Conservation (phyloP, 2,329 filamentous ascomycete genomes). For the Ramularia collo-cygni region DNA sequence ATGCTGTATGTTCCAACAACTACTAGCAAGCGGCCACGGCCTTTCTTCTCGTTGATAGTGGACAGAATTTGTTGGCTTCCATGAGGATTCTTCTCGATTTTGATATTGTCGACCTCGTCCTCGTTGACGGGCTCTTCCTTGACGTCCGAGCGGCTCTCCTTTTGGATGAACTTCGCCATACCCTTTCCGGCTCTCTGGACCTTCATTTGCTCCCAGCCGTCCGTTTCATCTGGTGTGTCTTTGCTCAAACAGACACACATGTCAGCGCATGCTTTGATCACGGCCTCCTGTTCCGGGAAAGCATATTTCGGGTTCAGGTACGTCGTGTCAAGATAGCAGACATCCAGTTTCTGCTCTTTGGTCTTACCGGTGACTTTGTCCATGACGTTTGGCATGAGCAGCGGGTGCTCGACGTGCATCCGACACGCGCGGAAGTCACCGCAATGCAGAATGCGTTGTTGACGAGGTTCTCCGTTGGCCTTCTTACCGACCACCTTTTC, state of each 20-base stretch:
- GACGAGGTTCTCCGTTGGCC: slow-evolving; percentile 44
- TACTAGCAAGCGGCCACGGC: slow-evolving; percentile 68
- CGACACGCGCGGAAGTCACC: slow-evolving; percentile 91
- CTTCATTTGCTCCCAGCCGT: slow-evolving; percentile 53
- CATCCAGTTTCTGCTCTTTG: slow-evolving; percentile 80
- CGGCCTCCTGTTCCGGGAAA: slow-evolving; percentile 81
- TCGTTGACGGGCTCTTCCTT: slow-evolving; percentile 35
- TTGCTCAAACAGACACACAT: slow-evolving; percentile 74
- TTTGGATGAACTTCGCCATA: slow-evolving; percentile 58
- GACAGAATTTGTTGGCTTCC: slow-evolving; percentile 25
- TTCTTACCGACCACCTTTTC: slow-evolving; percentile 66
- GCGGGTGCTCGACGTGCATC: slow-evolving; percentile 72
- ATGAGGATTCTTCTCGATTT: slow-evolving; percentile 27
- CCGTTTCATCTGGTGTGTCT: slow-evolving; percentile 51
- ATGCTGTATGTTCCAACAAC: slow-evolving; percentile 97
- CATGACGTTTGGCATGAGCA: slow-evolving; percentile 66
- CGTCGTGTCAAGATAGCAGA: slow-evolving; percentile 95
- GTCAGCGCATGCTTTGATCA: slow-evolving; percentile 79
- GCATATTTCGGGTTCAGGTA: slow-evolving; percentile 94
- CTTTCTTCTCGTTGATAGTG: slow-evolving; percentile 28
- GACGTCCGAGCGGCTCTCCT: slow-evolving; percentile 33
- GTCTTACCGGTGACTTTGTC: slow-evolving; percentile 65
- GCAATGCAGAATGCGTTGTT: slow-evolving; percentile 83
- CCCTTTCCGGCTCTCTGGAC: slow-evolving; percentile 47
- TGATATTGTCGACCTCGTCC: slow-evolving; percentile 31